Conservation (phyloP, 2,329 filamentous ascomycete species). For the Sclerotinia subarctica region DNA sequence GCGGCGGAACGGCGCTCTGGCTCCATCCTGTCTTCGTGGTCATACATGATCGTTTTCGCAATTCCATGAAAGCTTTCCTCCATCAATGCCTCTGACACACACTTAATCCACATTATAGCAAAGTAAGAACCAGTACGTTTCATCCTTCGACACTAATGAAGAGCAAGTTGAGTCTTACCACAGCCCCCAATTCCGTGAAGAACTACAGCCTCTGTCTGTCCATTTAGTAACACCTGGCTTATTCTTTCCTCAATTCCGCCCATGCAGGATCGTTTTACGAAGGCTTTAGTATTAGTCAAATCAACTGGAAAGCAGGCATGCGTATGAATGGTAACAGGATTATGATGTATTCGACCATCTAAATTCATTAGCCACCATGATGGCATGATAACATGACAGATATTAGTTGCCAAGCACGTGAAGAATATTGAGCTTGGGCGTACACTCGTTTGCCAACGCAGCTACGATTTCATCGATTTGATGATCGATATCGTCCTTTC, state of each 20-base stretch:
- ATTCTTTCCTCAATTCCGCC: background rate
- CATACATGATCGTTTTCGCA: background rate
- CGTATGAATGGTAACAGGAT: background rate
- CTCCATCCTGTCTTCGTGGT: background rate
- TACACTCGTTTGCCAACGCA: background rate
- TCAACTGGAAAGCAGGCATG: background rate
- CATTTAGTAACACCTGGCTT: background rate
- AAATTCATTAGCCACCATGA: background rate
- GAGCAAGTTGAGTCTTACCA: background rate
- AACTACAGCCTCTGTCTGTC: background rate
- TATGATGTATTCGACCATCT: background rate
- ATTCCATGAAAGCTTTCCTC: background rate
- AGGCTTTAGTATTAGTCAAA: background rate
- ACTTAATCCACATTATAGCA: background rate
- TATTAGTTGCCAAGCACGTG: background rate
- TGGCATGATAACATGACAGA: background rate
- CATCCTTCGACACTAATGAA: background rate
- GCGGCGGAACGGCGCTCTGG: too few species aligned
- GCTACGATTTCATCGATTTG: background rate
- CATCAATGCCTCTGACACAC: background rate
- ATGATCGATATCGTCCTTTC: background rate
- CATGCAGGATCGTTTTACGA: background rate
- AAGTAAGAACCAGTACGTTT: background rate
- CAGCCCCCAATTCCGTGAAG: background rate
- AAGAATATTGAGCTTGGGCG: background rate